A percentile compares a stretch with the other conserved stretches of the same genome.
Conservation (phyloP, 2,329 filamentous ascomycete species). For the Mariannaea sp. region DNA sequence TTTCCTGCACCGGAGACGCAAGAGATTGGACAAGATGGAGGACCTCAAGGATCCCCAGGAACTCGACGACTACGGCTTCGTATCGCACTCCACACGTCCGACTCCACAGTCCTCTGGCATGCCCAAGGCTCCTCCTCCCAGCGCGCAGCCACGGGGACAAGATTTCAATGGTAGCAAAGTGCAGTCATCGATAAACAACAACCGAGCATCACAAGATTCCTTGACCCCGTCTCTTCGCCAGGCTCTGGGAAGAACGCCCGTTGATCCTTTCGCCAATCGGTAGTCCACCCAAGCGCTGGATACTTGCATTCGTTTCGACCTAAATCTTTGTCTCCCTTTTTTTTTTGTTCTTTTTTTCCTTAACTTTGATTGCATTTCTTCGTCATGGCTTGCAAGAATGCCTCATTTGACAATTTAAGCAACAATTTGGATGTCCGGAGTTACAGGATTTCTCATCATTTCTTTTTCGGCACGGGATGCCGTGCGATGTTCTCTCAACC, state of each 20-base stretch:
- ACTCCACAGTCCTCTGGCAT: constrained; percentile 10
- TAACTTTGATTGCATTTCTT: background rate
- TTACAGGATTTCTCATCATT: constrained; percentile 1
- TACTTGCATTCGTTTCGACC: background rate
- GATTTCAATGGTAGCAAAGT: constrained; percentile 7
- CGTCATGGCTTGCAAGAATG: background rate
- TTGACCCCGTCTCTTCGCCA: constrained; percentile 33
- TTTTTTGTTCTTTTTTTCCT: background rate
- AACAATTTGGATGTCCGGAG: no score
- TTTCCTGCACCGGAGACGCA: constrained; percentile 29
- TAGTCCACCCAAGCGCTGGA: constrained; percentile 12
- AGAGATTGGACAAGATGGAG: constrained; percentile 27
- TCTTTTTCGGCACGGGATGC: background rate
- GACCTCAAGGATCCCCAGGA: constrained; percentile 34
- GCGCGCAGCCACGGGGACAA: constrained; percentile 18
- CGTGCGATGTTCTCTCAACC: background rate
- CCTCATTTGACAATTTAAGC: no score
- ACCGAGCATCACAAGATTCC: constrained; percentile 30
- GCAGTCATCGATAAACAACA: background rate
- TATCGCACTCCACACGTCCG: background rate
- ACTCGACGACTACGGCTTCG: constrained; percentile 37
- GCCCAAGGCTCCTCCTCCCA: constrained; percentile 27
- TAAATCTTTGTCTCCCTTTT: background rate
- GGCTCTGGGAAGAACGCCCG: constrained; percentile 29
- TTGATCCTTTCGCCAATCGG: constrained; percentile 27